Evolutionary conservation across 2,329 filamentous ascomycete species (phyloP).

Genomic region (Stemphylium vesicarium): DNA sequence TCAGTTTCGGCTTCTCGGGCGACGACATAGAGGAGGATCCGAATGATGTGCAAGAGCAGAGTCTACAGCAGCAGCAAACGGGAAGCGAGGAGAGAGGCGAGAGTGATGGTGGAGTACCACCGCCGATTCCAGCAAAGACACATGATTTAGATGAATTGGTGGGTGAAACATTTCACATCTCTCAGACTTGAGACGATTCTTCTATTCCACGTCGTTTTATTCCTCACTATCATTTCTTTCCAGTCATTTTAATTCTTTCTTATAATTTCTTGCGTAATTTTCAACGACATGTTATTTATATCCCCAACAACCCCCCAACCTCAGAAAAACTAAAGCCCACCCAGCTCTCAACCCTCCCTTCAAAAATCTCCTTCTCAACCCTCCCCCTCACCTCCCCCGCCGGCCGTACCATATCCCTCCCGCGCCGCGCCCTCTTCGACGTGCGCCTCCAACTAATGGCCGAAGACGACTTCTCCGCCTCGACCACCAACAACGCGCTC

Average conservation of each 20-base stretch:
- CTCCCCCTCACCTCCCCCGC: conserved; percentile 67
- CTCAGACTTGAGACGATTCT: too few relatives aligned
- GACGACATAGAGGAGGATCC: conserved; percentile 63
- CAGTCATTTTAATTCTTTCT: too few relatives aligned
- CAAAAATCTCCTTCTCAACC: conserved; percentile 73
- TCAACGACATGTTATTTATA: too few relatives aligned
- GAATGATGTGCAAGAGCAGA: conserved; percentile 38
- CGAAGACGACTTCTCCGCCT: conserved; percentile 56
- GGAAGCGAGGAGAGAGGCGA: not conserved
- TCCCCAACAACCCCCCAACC: too few relatives aligned
- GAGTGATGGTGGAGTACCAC: conserved; percentile 30
- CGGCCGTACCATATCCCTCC: conserved; percentile 62
- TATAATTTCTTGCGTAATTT: too few relatives aligned
- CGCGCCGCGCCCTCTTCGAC: conserved; percentile 81
- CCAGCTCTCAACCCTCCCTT: conserved; percentile 67
- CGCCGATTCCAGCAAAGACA: conserved; percentile 46
- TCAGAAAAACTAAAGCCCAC: too few relatives aligned
- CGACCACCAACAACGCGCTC: too few relatives aligned
- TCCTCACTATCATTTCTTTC: too few relatives aligned
- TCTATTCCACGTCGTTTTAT: too few relatives aligned
- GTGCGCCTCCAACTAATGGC: conserved; percentile 83
- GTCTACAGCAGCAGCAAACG: not conserved
- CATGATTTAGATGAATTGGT: conserved; percentile 58
- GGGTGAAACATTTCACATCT: conserved; percentile 26
- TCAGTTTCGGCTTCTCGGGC: conserved; percentile 65